These are phyloP conservation scores for Tricholoma bakamatsutake DNA, from an alignment of 768 basidiomycete species.

Conservation along the genomic window DNA sequence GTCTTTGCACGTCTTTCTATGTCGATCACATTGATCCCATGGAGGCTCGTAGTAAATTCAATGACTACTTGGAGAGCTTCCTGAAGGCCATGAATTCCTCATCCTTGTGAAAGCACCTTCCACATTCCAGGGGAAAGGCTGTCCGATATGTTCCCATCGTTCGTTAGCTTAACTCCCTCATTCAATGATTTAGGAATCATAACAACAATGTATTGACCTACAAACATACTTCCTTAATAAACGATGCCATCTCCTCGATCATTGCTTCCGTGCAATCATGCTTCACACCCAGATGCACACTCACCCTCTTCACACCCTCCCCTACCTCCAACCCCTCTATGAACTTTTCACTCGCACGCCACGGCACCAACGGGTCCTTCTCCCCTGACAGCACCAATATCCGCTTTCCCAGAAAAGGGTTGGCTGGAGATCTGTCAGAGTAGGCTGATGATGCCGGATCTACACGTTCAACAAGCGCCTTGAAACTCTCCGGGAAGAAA, in stretches of 20 bases:
- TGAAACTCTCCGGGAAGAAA: conserved; percentile 50
- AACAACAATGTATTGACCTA: neutral
- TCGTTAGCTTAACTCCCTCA: neutral
- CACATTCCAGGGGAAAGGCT: neutral
- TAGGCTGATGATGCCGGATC: conserved; percentile 38
- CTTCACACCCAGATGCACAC: conserved; percentile 49
- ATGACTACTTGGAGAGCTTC: conserved; percentile 1
- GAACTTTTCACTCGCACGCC: conserved; percentile 49
- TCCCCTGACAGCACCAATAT: conserved; percentile 68
- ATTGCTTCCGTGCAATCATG: conserved; percentile 61
- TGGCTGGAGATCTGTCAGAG: conserved; percentile 28
- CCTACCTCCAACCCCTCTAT: conserved; percentile 53
- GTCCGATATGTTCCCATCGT: neutral
- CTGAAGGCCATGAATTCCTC: conserved; percentile 1
- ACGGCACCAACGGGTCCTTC: conserved; percentile 63
- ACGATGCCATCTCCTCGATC: conserved; percentile 40
- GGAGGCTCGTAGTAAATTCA: neutral
- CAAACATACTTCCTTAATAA: conserved; percentile 21
- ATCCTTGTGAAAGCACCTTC: neutral
- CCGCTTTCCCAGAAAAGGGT: conserved; percentile 67
- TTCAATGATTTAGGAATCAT: neutral
- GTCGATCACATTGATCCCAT: neutral
- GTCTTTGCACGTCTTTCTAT: conserved; percentile 1
- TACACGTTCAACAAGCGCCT: conserved; percentile 35
- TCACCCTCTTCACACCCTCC: conserved; percentile 39